These are phyloP conservation scores for Dryadomyces quercus-mongolicae DNA, from an alignment of 2,329 filamentous ascomycete genomes.

Conservation along the genomic window DNA sequence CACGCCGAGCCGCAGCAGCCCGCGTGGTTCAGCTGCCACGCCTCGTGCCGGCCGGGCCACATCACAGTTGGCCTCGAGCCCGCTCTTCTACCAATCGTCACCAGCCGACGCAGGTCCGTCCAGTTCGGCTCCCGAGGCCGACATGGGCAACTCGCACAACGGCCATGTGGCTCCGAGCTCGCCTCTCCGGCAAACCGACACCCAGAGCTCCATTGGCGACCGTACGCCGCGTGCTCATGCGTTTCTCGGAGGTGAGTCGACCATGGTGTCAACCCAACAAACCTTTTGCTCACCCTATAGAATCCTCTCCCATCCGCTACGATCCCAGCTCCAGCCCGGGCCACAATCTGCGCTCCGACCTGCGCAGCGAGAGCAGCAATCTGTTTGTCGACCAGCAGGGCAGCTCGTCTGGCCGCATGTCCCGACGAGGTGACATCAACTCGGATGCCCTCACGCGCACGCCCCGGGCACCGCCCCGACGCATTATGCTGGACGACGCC, in stretches of 20 bases:
- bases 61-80: slow-evolving; percentile 58
- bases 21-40: slow-evolving; percentile 15
- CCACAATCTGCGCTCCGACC: slow-evolving; percentile 53
- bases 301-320: slow-evolving; percentile 87
- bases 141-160: slow-evolving; percentile 19
- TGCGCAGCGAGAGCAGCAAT: slow-evolving; percentile 73
- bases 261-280: background rate
- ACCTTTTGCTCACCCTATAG: slow-evolving; percentile 37
- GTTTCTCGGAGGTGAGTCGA: slow-evolving; percentile 48
- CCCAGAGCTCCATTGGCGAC: slow-evolving; percentile 44
- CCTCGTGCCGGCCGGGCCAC: slow-evolving; percentile 9
- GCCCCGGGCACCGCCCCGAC: slow-evolving; percentile 37
- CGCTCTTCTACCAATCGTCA: slow-evolving; percentile 59
- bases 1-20: slow-evolving; percentile 26
- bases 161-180: slow-evolving; percentile 37
- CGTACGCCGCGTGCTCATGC: slow-evolving; percentile 59
- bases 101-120: slow-evolving; percentile 22
- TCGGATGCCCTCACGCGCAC: slow-evolving; percentile 22
- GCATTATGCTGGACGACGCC: slow-evolving; percentile 43
- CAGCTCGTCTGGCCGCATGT: slow-evolving; percentile 32
- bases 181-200: slow-evolving; percentile 46
- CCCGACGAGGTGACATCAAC: slow-evolving; percentile 26
- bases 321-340: slow-evolving; percentile 80
- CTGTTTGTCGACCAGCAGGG: slow-evolving; percentile 65
- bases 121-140: slow-evolving; percentile 8